Conservation (phyloP, 495 filamentous ascomycete species). For the Cercophora scortea region DNA sequence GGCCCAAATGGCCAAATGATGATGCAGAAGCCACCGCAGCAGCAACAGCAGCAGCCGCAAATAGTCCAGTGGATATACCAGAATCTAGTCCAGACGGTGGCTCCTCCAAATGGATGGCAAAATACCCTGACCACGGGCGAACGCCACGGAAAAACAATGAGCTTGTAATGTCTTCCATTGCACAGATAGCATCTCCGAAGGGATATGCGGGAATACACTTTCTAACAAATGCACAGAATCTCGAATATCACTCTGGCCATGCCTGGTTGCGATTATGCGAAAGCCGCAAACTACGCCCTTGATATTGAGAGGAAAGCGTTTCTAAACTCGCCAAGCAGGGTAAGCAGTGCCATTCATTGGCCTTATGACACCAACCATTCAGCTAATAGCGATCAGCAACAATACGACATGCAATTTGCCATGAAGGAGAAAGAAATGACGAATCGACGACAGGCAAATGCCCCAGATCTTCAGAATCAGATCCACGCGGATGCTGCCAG, state of each 20-base stretch:
- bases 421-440: slow-evolving; percentile 25
- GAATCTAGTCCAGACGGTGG: slow-evolving; percentile 10
- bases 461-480: slow-evolving; percentile 30
- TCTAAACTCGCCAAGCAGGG: slow-evolving; percentile 32
- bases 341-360: slow-evolving; percentile 21
- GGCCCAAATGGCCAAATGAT: slow-evolving; percentile 26
- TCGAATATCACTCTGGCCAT: slow-evolving; percentile 34
- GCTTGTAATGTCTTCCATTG: slow-evolving; percentile 19
- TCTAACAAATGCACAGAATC: slow-evolving; percentile 23
- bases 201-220: background rate
- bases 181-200: background rate
- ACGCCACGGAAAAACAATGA: slow-evolving; percentile 25
- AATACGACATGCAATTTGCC: slow-evolving; percentile 29
- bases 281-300: slow-evolving; percentile 24
- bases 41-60: slow-evolving; percentile 3
- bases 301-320: slow-evolving; percentile 37
- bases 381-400: slow-evolving; percentile 17
- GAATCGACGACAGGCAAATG: slow-evolving; percentile 34
- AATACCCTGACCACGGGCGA: slow-evolving; percentile 15
- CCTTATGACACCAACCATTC: background rate
- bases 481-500: slow-evolving; percentile 33
- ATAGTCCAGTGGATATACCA: background rate
- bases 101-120: slow-evolving; percentile 24
- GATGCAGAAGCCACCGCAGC: slow-evolving; percentile 24
- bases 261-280: slow-evolving; percentile 20